Evolutionary conservation across 2,329 filamentous ascomycete genomes (phyloP).

Genomic region (Paecilomyces niveus): DNA sequence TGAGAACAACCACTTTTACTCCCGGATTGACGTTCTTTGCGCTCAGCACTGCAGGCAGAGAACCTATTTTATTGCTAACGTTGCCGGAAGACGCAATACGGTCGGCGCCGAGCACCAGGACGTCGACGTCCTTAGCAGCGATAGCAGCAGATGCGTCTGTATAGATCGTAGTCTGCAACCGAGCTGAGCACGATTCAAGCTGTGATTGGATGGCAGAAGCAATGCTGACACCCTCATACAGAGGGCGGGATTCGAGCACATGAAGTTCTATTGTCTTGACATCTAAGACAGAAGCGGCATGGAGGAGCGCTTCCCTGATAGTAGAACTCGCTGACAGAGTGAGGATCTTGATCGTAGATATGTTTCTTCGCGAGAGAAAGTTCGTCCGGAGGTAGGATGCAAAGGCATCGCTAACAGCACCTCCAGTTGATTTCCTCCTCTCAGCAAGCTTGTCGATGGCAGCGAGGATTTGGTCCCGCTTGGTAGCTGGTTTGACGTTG

Average conservation of each 20-base stretch:
- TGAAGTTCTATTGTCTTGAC: constrained; percentile 45
- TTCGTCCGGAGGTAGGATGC: constrained; percentile 15
- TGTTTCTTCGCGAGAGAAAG: constrained; percentile 4
- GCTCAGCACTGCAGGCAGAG: constrained; percentile 51
- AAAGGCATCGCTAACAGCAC: constrained; percentile 18
- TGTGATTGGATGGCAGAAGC: constrained; percentile 34
- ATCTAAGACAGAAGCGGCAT: constrained; percentile 28
- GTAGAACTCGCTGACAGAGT: constrained; percentile 60
- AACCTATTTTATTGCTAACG: constrained; percentile 62
- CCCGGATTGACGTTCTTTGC: constrained; percentile 43
- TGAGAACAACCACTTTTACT: constrained; percentile 49
- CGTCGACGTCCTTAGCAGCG: constrained; percentile 45
- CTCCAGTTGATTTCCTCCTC: constrained; percentile 13
- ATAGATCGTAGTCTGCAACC: constrained; percentile 43
- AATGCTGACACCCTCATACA: constrained; percentile 57
- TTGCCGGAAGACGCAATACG: constrained; percentile 51
- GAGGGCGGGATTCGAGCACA: constrained; percentile 60
- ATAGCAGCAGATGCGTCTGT: constrained; percentile 55
- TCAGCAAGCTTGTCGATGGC: constrained; percentile 20
- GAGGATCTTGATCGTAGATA: constrained; percentile 42
- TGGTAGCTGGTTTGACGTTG: constrained; percentile 7
- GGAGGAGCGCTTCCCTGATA: constrained; percentile 44
- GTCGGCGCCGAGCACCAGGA: constrained; percentile 60
- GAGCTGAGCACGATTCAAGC: constrained; percentile 13
- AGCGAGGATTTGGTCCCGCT: constrained; percentile 14